Evolutionary conservation across 2,329 filamentous ascomycete species (phyloP).

Genomic region (Cladosporium sp.): DNA sequence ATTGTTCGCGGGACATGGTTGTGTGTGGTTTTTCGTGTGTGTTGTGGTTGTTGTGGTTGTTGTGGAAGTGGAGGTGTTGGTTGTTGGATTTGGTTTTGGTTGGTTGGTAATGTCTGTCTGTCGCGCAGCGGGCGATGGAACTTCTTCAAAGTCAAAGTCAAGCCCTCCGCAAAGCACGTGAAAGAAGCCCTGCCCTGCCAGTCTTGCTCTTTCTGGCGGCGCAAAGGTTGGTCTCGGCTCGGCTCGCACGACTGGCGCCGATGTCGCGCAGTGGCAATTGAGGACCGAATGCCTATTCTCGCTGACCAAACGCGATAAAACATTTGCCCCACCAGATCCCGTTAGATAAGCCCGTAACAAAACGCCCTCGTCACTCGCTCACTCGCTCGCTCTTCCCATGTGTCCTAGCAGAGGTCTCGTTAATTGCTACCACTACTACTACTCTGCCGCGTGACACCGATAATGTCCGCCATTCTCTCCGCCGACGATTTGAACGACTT

Average conservation of each 20-base stretch:
- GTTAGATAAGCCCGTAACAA: slow-evolving; percentile 10
- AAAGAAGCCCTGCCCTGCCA: slow-evolving; percentile 5
- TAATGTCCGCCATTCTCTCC: slow-evolving; percentile 95
- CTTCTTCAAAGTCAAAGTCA: slow-evolving; percentile 10
- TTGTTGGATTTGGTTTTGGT: not conserved
- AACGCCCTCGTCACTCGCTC: slow-evolving; percentile 1
- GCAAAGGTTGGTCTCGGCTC: not conserved
- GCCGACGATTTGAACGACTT: slow-evolving; percentile 98
- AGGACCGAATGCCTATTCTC: slow-evolving; percentile 5
- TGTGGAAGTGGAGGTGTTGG: not conserved
- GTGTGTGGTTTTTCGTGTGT: slow-evolving; percentile 7
- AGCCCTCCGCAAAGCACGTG: slow-evolving; percentile 13
- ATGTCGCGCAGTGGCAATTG: slow-evolving; percentile 20
- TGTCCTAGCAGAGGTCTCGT: slow-evolving; percentile 31
- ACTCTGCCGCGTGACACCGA: slow-evolving; percentile 4
- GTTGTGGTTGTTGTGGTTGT: slow-evolving; percentile 1
- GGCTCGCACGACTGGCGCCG: slow-evolving; percentile 12
- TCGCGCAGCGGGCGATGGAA: not conserved
- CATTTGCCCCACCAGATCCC: not conserved
- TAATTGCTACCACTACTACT: too few relatives aligned
- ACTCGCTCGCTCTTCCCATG: slow-evolving; percentile 24
- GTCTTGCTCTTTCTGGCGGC: not conserved
- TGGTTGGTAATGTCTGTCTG: not conserved
- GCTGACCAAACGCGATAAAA: slow-evolving; percentile 19
- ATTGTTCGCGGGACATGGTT: slow-evolving; percentile 64